phyloP scores from a whole-genome alignment of 257 asterid genomes.

The Solanum acaule region DNA sequence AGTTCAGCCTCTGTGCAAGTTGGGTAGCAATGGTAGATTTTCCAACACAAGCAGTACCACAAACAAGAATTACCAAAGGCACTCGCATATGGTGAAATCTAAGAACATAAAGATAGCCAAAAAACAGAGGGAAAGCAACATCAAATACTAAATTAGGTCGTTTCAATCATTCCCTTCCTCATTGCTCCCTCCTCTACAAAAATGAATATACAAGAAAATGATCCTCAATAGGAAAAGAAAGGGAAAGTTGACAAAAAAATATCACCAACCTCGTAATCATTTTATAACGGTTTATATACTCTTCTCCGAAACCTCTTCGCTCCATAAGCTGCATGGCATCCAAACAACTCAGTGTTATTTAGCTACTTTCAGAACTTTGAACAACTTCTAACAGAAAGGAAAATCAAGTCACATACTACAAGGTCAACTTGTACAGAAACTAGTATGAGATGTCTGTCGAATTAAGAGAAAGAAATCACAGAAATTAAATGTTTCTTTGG shows the following conservation, averaged over 20 bases:
- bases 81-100: conserved; percentile 98
- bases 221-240: not conserved
- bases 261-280: conserved; percentile 87
- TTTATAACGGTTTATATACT: conserved; percentile 87
- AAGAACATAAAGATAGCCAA: conserved; percentile 11
- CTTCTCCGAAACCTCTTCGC: conserved; percentile 91
- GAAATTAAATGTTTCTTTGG: not conserved
- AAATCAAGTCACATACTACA: not conserved
- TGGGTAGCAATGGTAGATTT: conserved; percentile 98
- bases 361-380: not conserved
- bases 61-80: conserved; percentile 95
- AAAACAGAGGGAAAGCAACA: conserved; percentile 1
- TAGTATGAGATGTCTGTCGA: not conserved
- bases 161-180: not conserved
- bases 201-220: not conserved
- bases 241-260: not conserved
- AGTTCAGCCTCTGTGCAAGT: conserved; percentile 94
- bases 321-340: conserved; percentile 73
- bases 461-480: not conserved
- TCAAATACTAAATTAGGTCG: not conserved
- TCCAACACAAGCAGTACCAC: conserved; percentile 99
- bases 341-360: not conserved
- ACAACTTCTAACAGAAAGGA: not conserved
- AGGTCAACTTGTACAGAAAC: not conserved
- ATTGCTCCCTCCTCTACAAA: not conserved